phyloP scores from a whole-genome alignment of 179 eudicot species.

The Amaranthus tricolor region DNA sequence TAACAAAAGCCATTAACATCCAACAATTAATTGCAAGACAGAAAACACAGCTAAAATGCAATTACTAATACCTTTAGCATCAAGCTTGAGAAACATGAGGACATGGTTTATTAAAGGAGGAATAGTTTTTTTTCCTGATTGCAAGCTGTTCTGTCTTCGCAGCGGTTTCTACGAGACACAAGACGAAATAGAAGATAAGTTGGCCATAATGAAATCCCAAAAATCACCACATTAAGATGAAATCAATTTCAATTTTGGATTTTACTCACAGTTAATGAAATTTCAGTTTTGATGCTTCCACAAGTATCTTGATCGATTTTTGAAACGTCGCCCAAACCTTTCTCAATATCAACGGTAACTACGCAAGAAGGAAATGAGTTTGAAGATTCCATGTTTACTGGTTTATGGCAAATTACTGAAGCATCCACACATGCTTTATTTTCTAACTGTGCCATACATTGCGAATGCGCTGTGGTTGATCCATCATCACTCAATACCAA shows the following conservation, averaged over 20 bases:
- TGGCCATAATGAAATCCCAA: not conserved
- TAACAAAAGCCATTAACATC: not conserved
- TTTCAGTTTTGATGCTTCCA: slow-evolving; percentile 50
- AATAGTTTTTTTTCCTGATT: slow-evolving; percentile 49
- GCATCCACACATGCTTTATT: slow-evolving; percentile 35
- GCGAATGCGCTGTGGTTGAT: slow-evolving; percentile 18
- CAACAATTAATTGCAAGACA: not conserved
- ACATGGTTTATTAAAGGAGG: slow-evolving; percentile 63
- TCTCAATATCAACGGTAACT: slow-evolving; percentile 55
- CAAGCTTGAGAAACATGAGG: slow-evolving; percentile 56
- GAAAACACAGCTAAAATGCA: not conserved
- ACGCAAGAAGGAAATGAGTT: slow-evolving; percentile 36
- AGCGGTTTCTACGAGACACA: slow-evolving; percentile 47
- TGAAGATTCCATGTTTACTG: slow-evolving; percentile 33
- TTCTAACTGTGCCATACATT: slow-evolving; percentile 34
- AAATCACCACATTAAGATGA: not conserved
- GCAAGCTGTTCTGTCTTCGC: slow-evolving; percentile 62
- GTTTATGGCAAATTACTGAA: slow-evolving; percentile 36
- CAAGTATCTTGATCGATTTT: slow-evolving; percentile 42
- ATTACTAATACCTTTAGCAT: slow-evolving; percentile 51
- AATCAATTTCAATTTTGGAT: not conserved
- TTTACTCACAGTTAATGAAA: slow-evolving; percentile 56
- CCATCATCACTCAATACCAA: slow-evolving; percentile 49
- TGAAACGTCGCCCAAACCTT: slow-evolving; percentile 41
- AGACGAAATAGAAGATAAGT: slow-evolving; percentile 11